Base-by-base conservation (phyloP, 2,329 filamentous ascomycete species). In the Tolypocladium guangdongense region DNA sequence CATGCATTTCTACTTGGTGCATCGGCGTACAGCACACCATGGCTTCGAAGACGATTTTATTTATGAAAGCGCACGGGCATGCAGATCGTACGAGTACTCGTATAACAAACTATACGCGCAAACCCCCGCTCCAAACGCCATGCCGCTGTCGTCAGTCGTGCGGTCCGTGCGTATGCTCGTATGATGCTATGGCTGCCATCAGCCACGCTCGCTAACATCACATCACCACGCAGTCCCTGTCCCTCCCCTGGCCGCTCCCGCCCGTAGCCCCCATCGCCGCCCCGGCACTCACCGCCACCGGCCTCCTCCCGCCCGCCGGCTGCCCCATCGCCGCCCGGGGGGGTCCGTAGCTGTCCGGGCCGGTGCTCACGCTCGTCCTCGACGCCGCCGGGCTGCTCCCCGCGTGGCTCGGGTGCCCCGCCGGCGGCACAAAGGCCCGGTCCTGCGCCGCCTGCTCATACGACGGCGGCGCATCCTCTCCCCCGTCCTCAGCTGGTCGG, bases 391-490 rank as follows among this genome's bases (percentile, higher is more conserved):
- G 49, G 39, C 63, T 70, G 57, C 74, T 78, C 5, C 63, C 63
- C 10, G 74, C 69, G 57, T 80, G 76, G 41, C 65, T 75, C 0
- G 76, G 77, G 50, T 81, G 74, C 20, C 77, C 78, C 4, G 69
- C 62, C 0, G 78, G 77, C 24, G 79, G 80, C 11, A 74, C 67
- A 56, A 81, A 82, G 3, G 76, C 73, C 10, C 70, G 66, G 51
- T 75, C 71, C 53, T 75, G 74, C 20, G 78, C 73, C 4, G 79
- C 78, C 63, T 82, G 77, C 64, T 82, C 79, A 59, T 82, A 82
- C 12, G 77, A 76, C 1, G 79, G 79, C 43, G 79, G 79, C 7
- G 78, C 77, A 33, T 80, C 78, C 3, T 79, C 78, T 2, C 66
- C 64, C 6, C 62, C 68, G 8, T 69, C 68, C 5, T 75, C 74